A percentile compares a stretch with the other conserved stretches of the same genome.
phyloP scores from a whole-genome alignment of 805 yeast genomes.

The Pichia thaimueangensis region DNA sequence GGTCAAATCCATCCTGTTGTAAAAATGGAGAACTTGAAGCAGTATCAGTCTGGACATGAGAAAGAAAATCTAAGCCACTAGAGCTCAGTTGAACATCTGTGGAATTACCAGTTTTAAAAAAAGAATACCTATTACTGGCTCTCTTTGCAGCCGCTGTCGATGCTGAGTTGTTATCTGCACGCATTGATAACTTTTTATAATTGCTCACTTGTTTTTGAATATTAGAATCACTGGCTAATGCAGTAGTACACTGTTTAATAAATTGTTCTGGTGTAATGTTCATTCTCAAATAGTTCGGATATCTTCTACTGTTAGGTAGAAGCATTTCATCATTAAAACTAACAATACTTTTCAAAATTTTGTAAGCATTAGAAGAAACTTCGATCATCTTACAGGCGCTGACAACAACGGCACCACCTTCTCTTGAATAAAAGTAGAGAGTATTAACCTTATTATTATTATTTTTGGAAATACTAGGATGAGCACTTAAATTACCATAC shows the following conservation, averaged over 20 bases:
- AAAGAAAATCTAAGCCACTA: constrained; percentile 41
- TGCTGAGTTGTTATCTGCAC: not conserved
- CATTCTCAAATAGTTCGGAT: constrained; percentile 57
- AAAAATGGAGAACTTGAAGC: constrained; percentile 24
- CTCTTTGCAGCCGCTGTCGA: not conserved
- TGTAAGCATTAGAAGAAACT: constrained; percentile 39
- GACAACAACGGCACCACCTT: constrained; percentile 45
- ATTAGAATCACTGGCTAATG: constrained; percentile 41
- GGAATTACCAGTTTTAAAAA: constrained; percentile 45
- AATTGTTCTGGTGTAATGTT: constrained; percentile 55
- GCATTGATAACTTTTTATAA: constrained; percentile 9
- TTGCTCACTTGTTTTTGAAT: constrained; percentile 25
- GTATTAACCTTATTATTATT: not conserved
- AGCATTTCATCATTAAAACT: constrained; percentile 58
- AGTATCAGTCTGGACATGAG: constrained; percentile 20
- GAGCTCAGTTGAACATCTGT: constrained; percentile 42
- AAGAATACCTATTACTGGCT: constrained; percentile 38
- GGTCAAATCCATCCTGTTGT: constrained; percentile 20
- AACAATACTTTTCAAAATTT: constrained; percentile 44
- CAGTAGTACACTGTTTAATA: constrained; percentile 54
- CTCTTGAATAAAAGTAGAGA: constrained; percentile 51
- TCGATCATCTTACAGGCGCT: constrained; percentile 42
- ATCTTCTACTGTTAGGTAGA: constrained; percentile 51
- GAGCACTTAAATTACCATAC: not conserved
- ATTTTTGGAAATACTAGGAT: constrained; percentile 1